Percentiles rank a stretch among this genome's conserved stretches.
Conservation (phyloP, 1,139 yeast species). For the Eremothecium sinecaudum region DNA sequence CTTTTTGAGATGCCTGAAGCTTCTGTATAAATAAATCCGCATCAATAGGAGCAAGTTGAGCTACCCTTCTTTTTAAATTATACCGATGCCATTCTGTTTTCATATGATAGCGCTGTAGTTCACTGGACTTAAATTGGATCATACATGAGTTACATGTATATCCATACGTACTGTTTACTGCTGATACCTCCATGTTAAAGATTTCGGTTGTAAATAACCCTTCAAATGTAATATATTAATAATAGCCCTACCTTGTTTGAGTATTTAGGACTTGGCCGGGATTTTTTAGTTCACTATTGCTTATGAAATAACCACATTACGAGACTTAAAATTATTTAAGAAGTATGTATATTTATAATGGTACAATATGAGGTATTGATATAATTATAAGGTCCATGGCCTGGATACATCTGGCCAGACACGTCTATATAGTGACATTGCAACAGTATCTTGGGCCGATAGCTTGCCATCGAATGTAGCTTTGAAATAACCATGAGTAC, state of each 20-base stretch:
- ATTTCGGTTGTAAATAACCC: too few relatives aligned
- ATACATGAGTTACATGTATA: conserved; percentile 83
- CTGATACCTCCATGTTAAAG: too few relatives aligned
- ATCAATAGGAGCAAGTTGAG: conserved; percentile 67
- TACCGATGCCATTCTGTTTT: conserved; percentile 94
- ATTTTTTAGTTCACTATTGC: too few relatives aligned
- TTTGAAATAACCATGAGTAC: conserved; percentile 97
- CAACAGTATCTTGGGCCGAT: conserved; percentile 86
- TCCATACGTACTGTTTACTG: too few relatives aligned
- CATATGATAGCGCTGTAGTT: conserved; percentile 81
- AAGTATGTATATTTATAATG: too few relatives aligned
- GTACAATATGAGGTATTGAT: too few relatives aligned
- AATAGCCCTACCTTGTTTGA: too few relatives aligned
- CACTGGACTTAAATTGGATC: conserved; percentile 65
- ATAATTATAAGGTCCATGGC: conserved; percentile 25
- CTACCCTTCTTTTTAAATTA: conserved; percentile 85
- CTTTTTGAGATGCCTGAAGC: conserved; percentile 36
- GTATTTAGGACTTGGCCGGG: too few relatives aligned
- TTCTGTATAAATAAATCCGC: conserved; percentile 79
- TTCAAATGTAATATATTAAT: too few relatives aligned
- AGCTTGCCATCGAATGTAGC: conserved; percentile 89
- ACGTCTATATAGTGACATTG: conserved; percentile 88
- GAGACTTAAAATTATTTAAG: too few relatives aligned
- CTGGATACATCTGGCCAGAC: conserved; percentile 61
- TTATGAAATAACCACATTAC: too few relatives aligned